Evolutionary conservation across 495 filamentous ascomycete genomes (phyloP).

Genomic region (Barbatosphaeria neglecta): DNA sequence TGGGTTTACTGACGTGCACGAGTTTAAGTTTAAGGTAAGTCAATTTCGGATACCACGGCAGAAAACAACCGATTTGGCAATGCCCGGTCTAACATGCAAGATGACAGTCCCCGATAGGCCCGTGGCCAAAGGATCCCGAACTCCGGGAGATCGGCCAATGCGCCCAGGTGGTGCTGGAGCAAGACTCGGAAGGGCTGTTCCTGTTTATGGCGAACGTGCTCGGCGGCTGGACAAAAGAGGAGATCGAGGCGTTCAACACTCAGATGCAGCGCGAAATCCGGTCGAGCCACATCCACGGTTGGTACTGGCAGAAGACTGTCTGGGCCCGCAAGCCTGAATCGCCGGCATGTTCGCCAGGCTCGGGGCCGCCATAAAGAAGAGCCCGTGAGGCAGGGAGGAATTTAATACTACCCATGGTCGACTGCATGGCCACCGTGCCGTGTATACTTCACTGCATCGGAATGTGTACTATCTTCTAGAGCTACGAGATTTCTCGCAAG

Average conservation of each 20-base stretch:
- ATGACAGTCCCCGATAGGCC: neutral
- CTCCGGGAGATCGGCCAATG: neutral
- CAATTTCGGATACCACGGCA: too few species aligned
- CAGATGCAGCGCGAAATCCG: neutral
- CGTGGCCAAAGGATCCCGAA: neutral
- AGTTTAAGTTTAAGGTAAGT: conserved; percentile 10
- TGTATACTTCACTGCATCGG: too few species aligned
- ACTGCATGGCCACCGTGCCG: too few species aligned
- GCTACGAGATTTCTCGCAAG: too few species aligned
- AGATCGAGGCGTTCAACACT: neutral
- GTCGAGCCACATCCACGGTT: neutral
- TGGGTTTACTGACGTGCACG: conserved; percentile 42
- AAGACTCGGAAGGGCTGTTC: neutral
- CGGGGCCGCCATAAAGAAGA: too few species aligned
- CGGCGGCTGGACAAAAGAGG: neutral
- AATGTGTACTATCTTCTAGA: too few species aligned
- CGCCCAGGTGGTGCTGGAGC: neutral
- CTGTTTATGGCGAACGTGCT: neutral
- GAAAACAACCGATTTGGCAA: too few species aligned
- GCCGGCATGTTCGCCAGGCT: too few species aligned
- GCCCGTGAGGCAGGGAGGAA: too few species aligned
- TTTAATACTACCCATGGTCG: too few species aligned
- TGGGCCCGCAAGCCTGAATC: neutral
- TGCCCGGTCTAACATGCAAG: neutral
- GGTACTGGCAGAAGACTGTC: neutral